Conservation (phyloP, 257 asterid species). For the Solanum arcanum region DNA sequence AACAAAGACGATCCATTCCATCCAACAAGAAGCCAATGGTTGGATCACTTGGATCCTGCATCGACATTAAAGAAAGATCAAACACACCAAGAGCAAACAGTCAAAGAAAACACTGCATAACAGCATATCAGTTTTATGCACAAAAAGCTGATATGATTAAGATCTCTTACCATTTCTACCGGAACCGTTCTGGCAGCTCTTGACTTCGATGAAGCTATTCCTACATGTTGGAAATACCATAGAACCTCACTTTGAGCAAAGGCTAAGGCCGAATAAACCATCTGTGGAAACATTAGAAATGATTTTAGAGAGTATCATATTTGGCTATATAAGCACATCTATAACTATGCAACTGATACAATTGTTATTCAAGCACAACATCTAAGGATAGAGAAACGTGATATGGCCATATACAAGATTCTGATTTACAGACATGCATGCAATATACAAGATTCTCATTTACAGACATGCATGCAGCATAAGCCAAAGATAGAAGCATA, state of each 20-base stretch:
- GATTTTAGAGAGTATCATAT: neutral
- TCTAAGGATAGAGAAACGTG: neutral
- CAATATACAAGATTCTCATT: neutral
- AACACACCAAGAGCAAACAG: neutral
- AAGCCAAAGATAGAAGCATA: neutral
- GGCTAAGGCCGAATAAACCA: constrained; percentile 98
- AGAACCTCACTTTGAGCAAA: constrained; percentile 92
- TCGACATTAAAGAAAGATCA: neutral
- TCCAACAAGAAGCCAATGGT: constrained; percentile 91
- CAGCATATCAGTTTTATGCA: neutral
- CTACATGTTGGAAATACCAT: constrained; percentile 96
- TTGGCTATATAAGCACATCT: neutral
- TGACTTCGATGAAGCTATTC: constrained; percentile 69
- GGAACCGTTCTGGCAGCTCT: constrained; percentile 63
- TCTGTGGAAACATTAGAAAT: constrained; percentile 46
- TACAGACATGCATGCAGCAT: neutral
- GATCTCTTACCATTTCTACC: constrained; percentile 76
- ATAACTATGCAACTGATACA: neutral
- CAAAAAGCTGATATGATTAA: neutral
- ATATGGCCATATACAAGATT: neutral
- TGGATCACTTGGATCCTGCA: constrained; percentile 96
- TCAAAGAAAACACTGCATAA: neutral
- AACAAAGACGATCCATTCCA: constrained; percentile 93
- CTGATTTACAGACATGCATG: neutral
- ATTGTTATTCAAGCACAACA: neutral